Evolutionary conservation across 495 filamentous ascomycete genomes (phyloP), one percentile per base, ranked within the genome.

Genomic region (Coniosporium apollinis): DNA sequence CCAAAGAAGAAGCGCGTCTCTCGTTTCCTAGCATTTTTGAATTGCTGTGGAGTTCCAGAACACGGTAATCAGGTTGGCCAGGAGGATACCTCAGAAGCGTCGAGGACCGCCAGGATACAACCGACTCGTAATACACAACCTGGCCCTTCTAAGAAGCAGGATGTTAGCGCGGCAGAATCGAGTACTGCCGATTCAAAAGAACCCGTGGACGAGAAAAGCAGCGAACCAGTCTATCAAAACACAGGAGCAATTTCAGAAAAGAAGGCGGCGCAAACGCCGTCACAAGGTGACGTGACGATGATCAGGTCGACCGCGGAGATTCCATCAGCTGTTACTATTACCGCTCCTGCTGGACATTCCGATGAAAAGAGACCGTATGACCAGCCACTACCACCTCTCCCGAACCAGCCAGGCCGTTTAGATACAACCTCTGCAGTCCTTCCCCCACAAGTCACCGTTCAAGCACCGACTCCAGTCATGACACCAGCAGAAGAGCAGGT

Each of bases 31-130:
- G 65, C 80, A 18, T 73, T 89, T 37, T 61, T 94, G 32, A 76
- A 69, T 34, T 94, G 85, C 61, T 94, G 84, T 53, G 73, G 74
- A 19, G 69, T 75, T 19, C 66, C 73, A 25, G 67, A 74, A 38
- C 57, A 69, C 30, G 70, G 69, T n/a, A 70, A 75, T 37, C 58
- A 69, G 2, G 61, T 74, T 25, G 73, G 72, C 39, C 55, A 59
- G 36, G 70, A 73, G 25, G 79, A 80, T 28, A 50, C 62, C 28
- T 47, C 61, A 26, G 54, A 79, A 16, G 73, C 79, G 30, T 60
- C 71, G 22, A 85, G 86, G 59, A 76, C 74, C 49, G 71, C 69
- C 30, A 19, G 15, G 59, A 63, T 47, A 46, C 62, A 55, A 60
- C 62, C 56, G 46, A 62, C 41, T 54, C 66, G 56, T 47, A 73